Base-by-base conservation (phyloP, 225 moss, liverwort and hornwort genomes). In the Ulota crispa region DNA sequence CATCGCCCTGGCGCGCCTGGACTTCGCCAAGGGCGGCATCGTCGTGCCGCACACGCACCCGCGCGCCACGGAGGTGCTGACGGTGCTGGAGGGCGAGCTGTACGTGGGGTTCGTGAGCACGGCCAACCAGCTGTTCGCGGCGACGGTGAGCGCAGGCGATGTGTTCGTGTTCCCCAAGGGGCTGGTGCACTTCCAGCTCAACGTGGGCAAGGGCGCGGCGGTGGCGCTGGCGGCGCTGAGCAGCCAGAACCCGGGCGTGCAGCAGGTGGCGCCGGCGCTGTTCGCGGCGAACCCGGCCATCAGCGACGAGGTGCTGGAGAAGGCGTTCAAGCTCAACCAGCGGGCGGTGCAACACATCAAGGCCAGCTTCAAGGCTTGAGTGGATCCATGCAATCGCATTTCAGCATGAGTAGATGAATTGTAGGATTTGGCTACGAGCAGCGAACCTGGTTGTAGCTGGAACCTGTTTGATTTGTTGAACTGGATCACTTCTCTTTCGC, bases 61-160 rank as follows among this genome's bases (percentile, higher is more conserved):
- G n/a, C n/a, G n/a, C n/a, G n/a, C n/a, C n/a, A n/a, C n/a, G n/a
- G n/a, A n/a, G n/a, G n/a, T n/a, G n/a, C n/a, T n/a, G n/a, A n/a
- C n/a, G n/a, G n/a, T n/a, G n/a, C n/a, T n/a, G n/a, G n/a, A n/a
- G n/a, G n/a, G n/a, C n/a, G 8, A 61, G 9, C 0, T 78, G 55
- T 86, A 86, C 64, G 82, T 79, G 32, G 86, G 86, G 5, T 86
- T 86, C 73, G 82, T 86, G 47, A 86, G 4, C 78, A 73, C 82
- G 5, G 36, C 62, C 55, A 74, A 78, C 55, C 53, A 74, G 8
- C 75, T 86, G 55, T 86, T 86, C 30, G 68, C 82, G 68, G 68
- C 30, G 7, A 82, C 82, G 3, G 3, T 86, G 63, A 21, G 9
- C 20, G 53, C 28, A 1, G 82, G 82, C 45, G 86, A 86, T 27